Conservation (phyloP, 2,329 filamentous ascomycete genomes). For the Cryphonectria japonica region DNA sequence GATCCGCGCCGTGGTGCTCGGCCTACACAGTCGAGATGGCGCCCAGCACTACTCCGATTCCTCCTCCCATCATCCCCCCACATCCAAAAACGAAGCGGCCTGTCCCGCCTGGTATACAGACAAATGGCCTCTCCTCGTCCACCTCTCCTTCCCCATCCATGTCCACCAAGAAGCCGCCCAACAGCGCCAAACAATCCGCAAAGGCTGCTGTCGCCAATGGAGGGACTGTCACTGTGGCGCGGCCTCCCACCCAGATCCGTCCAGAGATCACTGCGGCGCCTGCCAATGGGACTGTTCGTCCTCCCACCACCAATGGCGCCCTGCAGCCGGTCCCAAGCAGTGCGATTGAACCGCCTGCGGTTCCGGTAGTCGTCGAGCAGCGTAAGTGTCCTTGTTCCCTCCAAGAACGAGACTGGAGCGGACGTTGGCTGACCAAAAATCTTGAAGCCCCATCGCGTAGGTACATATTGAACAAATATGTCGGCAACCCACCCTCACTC, state of each 20-base stretch:
- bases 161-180: slow-evolving; percentile 57
- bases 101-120: slow-evolving; percentile 66
- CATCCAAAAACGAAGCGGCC: slow-evolving; percentile 68
- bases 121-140: slow-evolving; percentile 62
- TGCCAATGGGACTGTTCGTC: slow-evolving; percentile 21
- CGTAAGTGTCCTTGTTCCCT: slow-evolving; percentile 26
- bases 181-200: slow-evolving; percentile 54
- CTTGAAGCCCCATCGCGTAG: slow-evolving; percentile 37
- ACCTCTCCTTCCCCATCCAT: slow-evolving; percentile 64
- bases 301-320: slow-evolving; percentile 23
- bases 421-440: slow-evolving; percentile 10
- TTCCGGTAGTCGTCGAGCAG: slow-evolving; percentile 48
- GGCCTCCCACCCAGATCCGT: slow-evolving; percentile 60
- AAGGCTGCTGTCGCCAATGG: slow-evolving; percentile 46
- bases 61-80: slow-evolving; percentile 46
- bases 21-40: slow-evolving; percentile 48
- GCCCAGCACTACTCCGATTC: slow-evolving; percentile 55
- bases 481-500: slow-evolving; percentile 76
- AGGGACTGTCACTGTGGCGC: slow-evolving; percentile 52
- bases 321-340: slow-evolving; percentile 17
- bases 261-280: slow-evolving; percentile 49
- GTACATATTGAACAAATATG: slow-evolving; percentile 39
- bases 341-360: slow-evolving; percentile 17
- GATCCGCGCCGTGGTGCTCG: slow-evolving; percentile 16
- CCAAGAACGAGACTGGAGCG: neutral